Conservation (phyloP, 2,329 filamentous ascomycete species). For the Penicillium sclerotiorum region DNA sequence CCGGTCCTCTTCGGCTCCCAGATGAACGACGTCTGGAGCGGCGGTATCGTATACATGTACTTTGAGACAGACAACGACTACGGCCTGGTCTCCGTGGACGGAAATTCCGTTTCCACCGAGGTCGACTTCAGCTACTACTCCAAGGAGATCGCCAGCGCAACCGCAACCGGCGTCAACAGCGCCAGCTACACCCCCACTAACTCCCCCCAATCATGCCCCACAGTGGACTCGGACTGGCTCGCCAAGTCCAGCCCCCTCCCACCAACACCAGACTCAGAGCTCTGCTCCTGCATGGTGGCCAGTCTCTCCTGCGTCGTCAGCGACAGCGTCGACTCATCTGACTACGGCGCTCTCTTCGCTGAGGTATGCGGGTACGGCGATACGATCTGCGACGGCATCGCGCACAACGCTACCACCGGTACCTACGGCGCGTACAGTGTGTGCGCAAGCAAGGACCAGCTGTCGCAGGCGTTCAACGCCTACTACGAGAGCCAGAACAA, state of each 20-base stretch:
- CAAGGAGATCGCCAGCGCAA: slow-evolving; percentile 67
- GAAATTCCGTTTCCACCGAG: slow-evolving; percentile 65
- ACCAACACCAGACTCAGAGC: slow-evolving; percentile 73
- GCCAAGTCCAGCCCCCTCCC: slow-evolving; percentile 68
- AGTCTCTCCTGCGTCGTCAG: slow-evolving; percentile 71
- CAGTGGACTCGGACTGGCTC: slow-evolving; percentile 65
- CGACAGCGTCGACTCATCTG: slow-evolving; percentile 57
- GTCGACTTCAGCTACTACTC: slow-evolving; percentile 75
- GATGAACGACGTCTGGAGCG: slow-evolving; percentile 88
- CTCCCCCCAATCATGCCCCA: slow-evolving; percentile 71
- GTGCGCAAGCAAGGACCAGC: slow-evolving; percentile 47
- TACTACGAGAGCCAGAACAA: slow-evolving; percentile 48
- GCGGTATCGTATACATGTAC: slow-evolving; percentile 99
- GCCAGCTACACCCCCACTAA: slow-evolving; percentile 72
- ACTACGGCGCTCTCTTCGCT: slow-evolving; percentile 70
- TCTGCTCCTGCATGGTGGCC: slow-evolving; percentile 84
- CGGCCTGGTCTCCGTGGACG: slow-evolving; percentile 65
- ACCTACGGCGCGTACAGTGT: slow-evolving; percentile 53
- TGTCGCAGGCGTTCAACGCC: slow-evolving; percentile 50
- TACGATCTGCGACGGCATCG: slow-evolving; percentile 43
- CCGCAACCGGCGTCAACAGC: slow-evolving; percentile 67
- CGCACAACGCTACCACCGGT: slow-evolving; percentile 43
- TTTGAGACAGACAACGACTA: slow-evolving; percentile 90
- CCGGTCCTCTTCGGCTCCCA: slow-evolving; percentile 73
- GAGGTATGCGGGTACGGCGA: slow-evolving; percentile 43